Base-by-base conservation (phyloP, 1,284 basidiomycete species). In the Austroboletus niveus region DNA sequence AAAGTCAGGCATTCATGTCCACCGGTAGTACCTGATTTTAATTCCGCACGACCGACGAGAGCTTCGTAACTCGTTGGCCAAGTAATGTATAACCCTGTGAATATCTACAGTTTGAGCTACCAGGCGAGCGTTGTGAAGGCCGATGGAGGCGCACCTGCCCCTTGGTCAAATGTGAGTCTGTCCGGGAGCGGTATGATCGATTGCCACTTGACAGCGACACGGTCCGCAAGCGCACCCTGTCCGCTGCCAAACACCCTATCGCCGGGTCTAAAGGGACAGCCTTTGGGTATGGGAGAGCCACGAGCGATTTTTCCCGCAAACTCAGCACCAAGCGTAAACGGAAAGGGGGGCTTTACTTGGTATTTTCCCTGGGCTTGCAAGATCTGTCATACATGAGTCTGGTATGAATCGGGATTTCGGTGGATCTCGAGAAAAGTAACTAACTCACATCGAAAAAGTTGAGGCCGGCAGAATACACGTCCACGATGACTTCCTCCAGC, bases 21-120 rank as follows among this genome's bases (percentile, higher is more conserved):
- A 45, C 36, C 29, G 35, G 39, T 7, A 47, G 65, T 40, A 84
- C 90, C 90, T 53, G 82, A 67, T 65, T 91, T 84, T 32, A 92
- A 71, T 54, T 89, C 73, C 9, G 89, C 94, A 48, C 93, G 77
- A n/a, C 89, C 88, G 0, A 93, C 88, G 14, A 98, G 74, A 0
- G 85, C 93, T 63, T 94, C 92, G 60, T 95, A 96, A 57, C 85
- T 88, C 1, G 94, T 96, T 0, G 91, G 89, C 82, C 87, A 93
- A n/a, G 92, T 94, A n/a, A 91, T 71, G 57, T 71, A 86, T 46
- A 92, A 64, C 14, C 85, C 87, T 84, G 48, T 44, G 8, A 11
- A 36, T 11, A 39, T 9, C n/a, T 8, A 53, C 38, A 29, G 43
- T 12, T 27, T 55, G 32, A 54, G 51, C 54, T 75, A 36, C 9